Conservation (phyloP, 345 rosid species). For the Conringia planisiliqua region DNA sequence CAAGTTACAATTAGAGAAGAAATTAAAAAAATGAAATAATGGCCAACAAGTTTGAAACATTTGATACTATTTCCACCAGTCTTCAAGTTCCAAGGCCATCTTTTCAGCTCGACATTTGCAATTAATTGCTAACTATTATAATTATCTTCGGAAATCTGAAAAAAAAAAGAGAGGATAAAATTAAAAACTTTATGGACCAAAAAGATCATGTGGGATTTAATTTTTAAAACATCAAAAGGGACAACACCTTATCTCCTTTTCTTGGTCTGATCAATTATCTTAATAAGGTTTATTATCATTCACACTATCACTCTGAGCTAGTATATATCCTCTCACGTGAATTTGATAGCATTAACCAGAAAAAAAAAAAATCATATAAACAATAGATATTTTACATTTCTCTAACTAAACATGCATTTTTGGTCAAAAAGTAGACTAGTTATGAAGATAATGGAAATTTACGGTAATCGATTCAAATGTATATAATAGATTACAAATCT, state of each 20-base stretch:
- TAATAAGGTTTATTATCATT: conserved; percentile 9
- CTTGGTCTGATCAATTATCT: conserved; percentile 15
- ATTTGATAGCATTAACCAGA: neutral
- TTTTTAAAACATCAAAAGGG: conserved; percentile 23
- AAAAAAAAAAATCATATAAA: neutral
- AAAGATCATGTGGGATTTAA: conserved; percentile 24
- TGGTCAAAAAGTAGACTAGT: neutral
- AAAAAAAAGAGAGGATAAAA: neutral
- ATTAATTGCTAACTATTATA: conserved; percentile 1
- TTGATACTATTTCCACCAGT: conserved; percentile 23
- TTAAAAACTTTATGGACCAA: neutral
- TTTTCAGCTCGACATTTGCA: conserved; percentile 12
- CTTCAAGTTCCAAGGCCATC: conserved; percentile 32
- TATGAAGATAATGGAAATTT: neutral
- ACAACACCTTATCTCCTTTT: conserved; percentile 26
- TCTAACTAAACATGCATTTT: neutral
- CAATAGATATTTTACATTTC: neutral
- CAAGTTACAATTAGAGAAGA: neutral
- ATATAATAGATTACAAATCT: neutral
- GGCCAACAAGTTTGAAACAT: conserved; percentile 28
- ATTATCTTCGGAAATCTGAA: conserved; percentile 11
- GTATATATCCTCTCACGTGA: conserved; percentile 19
- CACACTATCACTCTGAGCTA: neutral
- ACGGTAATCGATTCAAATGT: neutral
- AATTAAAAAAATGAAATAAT: conserved; percentile 8